Percentiles rank a stretch among this genome's conserved stretches.
Evolutionary conservation across 371 early-diverging fungal species (phyloP).

Genomic region (Lichtheimia corymbifera): DNA sequence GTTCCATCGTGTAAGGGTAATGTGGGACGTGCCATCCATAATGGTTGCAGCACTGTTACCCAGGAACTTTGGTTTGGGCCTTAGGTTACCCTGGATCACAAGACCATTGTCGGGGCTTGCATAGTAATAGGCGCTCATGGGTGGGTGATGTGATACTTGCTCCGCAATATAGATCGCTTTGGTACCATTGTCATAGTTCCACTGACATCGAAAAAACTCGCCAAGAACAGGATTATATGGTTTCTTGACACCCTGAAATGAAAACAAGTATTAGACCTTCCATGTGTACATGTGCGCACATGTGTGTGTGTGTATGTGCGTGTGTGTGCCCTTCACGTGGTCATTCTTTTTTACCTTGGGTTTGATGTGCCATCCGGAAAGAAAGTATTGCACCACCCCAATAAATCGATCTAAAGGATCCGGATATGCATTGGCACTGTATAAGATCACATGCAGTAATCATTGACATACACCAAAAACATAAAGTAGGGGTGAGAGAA

Average conservation of each 20-base stretch:
- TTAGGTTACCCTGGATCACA: constrained; percentile 79
- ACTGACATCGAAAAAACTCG: constrained; percentile 87
- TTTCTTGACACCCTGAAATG: constrained; percentile 88
- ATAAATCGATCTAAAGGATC: constrained; percentile 88
- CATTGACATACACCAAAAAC: too few relatives aligned
- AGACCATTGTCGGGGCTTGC: constrained; percentile 83
- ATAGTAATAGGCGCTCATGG: constrained; percentile 87
- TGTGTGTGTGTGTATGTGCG: too few relatives aligned
- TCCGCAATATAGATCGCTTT: constrained; percentile 87
- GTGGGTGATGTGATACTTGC: constrained; percentile 98
- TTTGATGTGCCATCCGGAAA: constrained; percentile 97
- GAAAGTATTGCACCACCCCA: constrained; percentile 84
- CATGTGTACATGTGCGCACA: not conserved
- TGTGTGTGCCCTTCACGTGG: too few relatives aligned
- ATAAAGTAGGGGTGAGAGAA: not conserved
- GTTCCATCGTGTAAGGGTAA: constrained; percentile 62
- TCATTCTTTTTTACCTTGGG: constrained; percentile 70
- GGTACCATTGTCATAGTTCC: constrained; percentile 70
- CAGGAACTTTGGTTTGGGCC: constrained; percentile 87
- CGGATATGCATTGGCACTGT: constrained; percentile 57
- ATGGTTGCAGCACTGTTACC: constrained; percentile 93
- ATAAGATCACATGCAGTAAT: not conserved
- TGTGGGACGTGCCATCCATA: constrained; percentile 78
- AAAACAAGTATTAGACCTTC: not conserved
- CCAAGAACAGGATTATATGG: constrained; percentile 97